phyloP scores from a whole-genome alignment of 2,329 filamentous ascomycete genomes.

The Colletotrichum karsti region DNA sequence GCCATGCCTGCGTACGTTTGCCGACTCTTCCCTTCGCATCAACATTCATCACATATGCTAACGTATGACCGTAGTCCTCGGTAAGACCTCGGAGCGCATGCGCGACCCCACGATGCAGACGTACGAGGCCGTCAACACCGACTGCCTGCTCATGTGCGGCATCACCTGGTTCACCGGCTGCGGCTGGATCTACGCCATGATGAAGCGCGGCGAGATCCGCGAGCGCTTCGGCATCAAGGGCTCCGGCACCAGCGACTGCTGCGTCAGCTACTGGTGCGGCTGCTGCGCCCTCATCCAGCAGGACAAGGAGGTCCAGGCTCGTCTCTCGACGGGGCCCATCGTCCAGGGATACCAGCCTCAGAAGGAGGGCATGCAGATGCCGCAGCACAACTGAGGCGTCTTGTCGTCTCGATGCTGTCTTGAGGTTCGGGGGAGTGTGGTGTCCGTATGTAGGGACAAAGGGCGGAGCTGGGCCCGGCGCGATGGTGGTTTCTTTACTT shows the following conservation, averaged over 20 bases:
- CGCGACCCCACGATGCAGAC: constrained; percentile 50
- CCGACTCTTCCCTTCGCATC: not conserved
- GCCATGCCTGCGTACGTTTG: constrained; percentile 53
- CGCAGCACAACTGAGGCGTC: constrained; percentile 14
- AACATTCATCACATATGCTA: not conserved
- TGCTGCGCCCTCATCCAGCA: constrained; percentile 68
- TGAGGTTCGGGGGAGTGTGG: too few species aligned
- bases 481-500: not conserved
- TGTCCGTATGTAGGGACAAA: not conserved
- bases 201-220: constrained; percentile 63
- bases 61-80: constrained; percentile 46
- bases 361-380: constrained; percentile 48
- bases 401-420: too few species aligned
- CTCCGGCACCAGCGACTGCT: constrained; percentile 57
- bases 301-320: constrained; percentile 59
- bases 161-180: constrained; percentile 49
- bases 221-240: constrained; percentile 62
- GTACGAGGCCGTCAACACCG: constrained; percentile 48
- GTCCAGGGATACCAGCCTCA: constrained; percentile 46
- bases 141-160: constrained; percentile 49
- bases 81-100: constrained; percentile 53
- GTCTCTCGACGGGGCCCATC: constrained; percentile 34
- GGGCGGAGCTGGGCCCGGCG: not conserved
- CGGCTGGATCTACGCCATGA: constrained; percentile 57
- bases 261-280: constrained; percentile 60